These are phyloP conservation scores for Cyberlindnera lachancei DNA, from an alignment of 805 yeast genomes.

Conservation along the genomic window DNA sequence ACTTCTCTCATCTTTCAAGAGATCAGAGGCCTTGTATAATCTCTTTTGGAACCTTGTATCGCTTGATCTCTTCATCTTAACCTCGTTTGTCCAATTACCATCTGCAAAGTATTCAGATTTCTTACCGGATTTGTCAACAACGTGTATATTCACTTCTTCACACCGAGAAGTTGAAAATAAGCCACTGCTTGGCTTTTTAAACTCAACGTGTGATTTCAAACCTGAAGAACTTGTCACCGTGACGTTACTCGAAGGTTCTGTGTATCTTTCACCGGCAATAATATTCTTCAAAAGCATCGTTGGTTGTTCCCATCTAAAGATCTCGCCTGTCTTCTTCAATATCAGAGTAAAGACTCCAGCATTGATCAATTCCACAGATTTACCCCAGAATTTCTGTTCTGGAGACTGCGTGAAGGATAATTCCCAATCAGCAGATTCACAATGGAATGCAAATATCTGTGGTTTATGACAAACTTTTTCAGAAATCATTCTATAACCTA, in stretches of 20 bases:
- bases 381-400: slow-evolving; percentile 91
- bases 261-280: slow-evolving; percentile 90
- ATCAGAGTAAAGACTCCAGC: slow-evolving; percentile 60
- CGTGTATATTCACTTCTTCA: slow-evolving; percentile 48
- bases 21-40: slow-evolving; percentile 67
- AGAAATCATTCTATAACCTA: slow-evolving; percentile 62
- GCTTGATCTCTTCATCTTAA: slow-evolving; percentile 31
- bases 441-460: slow-evolving; percentile 71
- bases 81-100: slow-evolving; percentile 82
- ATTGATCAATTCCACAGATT: slow-evolving; percentile 75
- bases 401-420: slow-evolving; percentile 60
- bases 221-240: slow-evolving; percentile 66
- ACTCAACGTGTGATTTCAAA: slow-evolving; percentile 59
- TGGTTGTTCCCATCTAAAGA: slow-evolving; percentile 75
- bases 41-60: slow-evolving; percentile 24
- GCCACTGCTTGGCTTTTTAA: slow-evolving; percentile 51
- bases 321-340: slow-evolving; percentile 54
- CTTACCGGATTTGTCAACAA: slow-evolving; percentile 14
- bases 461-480: slow-evolving; percentile 92
- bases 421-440: slow-evolving; percentile 70
- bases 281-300: slow-evolving; percentile 76
- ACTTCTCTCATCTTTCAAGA: slow-evolving; percentile 48
- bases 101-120: slow-evolving; percentile 17
- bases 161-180: slow-evolving; percentile 75
- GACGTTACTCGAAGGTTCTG: slow-evolving; percentile 73